These are phyloP conservation scores for Cystofilobasidium macerans DNA, from an alignment of 768 basidiomycete genomes.

Conservation along the genomic window DNA sequence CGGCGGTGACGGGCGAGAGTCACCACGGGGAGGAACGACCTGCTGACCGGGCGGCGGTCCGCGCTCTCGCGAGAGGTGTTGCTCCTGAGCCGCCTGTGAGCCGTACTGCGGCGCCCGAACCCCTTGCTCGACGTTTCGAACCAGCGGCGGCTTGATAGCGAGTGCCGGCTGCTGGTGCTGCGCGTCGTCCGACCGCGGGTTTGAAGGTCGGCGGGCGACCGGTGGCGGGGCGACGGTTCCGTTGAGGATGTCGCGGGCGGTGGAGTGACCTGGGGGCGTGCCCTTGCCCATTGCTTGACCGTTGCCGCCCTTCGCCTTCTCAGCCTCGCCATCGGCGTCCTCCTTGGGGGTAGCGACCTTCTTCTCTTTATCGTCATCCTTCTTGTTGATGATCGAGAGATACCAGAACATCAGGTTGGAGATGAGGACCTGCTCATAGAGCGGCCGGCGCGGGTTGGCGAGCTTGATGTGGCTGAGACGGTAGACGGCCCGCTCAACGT, in stretches of 20 bases:
- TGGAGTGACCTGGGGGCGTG: constrained; percentile 23
- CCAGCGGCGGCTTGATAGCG: constrained; percentile 45
- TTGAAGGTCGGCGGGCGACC: background rate
- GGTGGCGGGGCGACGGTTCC: constrained; percentile 29
- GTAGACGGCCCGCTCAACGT: constrained; percentile 96
- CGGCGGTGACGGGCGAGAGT: constrained; percentile 2
- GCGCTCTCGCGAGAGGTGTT: constrained; percentile 21
- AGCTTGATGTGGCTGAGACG: constrained; percentile 95
- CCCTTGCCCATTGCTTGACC: constrained; percentile 33
- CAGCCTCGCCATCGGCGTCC: constrained; percentile 6
- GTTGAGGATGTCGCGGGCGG: constrained; percentile 21
- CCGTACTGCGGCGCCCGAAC: constrained; percentile 85
- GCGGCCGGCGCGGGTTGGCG: constrained; percentile 86
- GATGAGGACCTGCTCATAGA: constrained; percentile 78
- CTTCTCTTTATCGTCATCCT: constrained; percentile 22
- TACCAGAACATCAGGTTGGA: constrained; percentile 93
- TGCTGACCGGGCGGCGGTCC: background rate
- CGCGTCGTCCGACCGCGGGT: constrained; percentile 52
- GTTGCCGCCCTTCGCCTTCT: constrained; percentile 26
- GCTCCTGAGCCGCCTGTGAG: constrained; percentile 79
- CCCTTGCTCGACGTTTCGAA: constrained; percentile 59
- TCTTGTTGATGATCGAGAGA: constrained; percentile 86
- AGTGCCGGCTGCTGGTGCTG: constrained; percentile 36
- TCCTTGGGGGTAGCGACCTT: constrained; percentile 23
- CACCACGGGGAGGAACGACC: constrained; percentile 8